Evolutionary conservation across 2,329 filamentous ascomycete species (phyloP).

Genomic region (Fusarium hostae): DNA sequence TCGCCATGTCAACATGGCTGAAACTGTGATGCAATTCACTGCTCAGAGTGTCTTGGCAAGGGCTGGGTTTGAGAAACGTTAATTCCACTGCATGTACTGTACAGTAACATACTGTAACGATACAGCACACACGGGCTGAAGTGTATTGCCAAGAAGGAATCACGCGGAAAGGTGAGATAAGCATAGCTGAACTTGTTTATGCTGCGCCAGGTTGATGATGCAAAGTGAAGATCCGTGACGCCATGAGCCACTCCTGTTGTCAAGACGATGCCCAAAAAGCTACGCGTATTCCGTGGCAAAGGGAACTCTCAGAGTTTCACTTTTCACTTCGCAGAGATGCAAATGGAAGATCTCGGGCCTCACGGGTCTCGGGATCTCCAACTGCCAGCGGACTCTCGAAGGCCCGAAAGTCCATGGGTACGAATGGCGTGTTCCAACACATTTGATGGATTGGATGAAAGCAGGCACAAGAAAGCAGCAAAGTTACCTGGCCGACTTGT

Average conservation of each 20-base stretch:
- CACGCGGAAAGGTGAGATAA: slow-evolving; percentile 13
- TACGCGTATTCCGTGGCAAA: slow-evolving; percentile 28
- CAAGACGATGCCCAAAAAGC: slow-evolving; percentile 10
- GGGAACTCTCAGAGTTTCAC: background rate
- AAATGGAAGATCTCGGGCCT: slow-evolving; percentile 13
- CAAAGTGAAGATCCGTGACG: slow-evolving; percentile 32
- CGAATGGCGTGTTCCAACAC: background rate
- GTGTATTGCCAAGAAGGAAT: slow-evolving; percentile 17
- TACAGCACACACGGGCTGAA: slow-evolving; percentile 4
- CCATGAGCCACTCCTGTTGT: slow-evolving; percentile 21
- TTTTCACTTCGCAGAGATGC: background rate
- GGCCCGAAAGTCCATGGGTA: slow-evolving; percentile 22
- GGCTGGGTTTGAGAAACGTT: slow-evolving; percentile 31
- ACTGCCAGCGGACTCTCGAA: slow-evolving; percentile 19
- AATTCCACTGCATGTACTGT: slow-evolving; percentile 6
- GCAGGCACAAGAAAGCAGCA: background rate
- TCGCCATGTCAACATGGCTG: slow-evolving; percentile 23
- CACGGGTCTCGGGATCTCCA: slow-evolving; percentile 4
- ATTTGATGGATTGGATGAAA: background rate
- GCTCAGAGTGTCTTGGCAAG: slow-evolving; percentile 38
- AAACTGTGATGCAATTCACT: slow-evolving; percentile 34
- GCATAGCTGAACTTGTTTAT: slow-evolving; percentile 10
- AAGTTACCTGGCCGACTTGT: slow-evolving; percentile 9
- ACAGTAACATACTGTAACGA: background rate
- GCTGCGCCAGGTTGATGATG: slow-evolving; percentile 33